Conservation (phyloP, 306 rosid genomes). For the Trifolium dubium region DNA sequence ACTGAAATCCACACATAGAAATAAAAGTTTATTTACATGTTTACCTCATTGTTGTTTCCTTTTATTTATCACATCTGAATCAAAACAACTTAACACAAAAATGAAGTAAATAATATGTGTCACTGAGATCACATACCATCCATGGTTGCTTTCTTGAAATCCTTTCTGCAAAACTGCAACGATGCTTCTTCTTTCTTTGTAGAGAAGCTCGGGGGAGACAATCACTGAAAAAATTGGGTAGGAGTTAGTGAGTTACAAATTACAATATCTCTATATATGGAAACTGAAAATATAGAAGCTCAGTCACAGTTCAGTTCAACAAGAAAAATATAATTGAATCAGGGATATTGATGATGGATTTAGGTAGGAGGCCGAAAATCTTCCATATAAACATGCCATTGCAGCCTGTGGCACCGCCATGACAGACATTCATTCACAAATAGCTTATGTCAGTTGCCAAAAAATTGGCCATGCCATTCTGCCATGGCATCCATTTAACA, state of each 20-base stretch:
- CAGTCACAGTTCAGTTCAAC: too few species aligned
- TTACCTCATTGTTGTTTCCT: neutral
- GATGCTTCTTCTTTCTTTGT: neutral
- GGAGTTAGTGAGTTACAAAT: neutral
- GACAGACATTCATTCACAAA: neutral
- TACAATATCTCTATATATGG: too few species aligned
- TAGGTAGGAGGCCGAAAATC: neutral
- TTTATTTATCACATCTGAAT: neutral
- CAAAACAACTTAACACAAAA: constrained; percentile 10
- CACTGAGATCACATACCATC: constrained; percentile 57
- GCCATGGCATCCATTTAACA: neutral
- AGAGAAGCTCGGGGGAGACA: constrained; percentile 8
- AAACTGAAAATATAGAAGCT: too few species aligned
- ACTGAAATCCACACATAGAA: constrained; percentile 60
- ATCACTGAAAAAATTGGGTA: constrained; percentile 20
- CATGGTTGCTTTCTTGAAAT: constrained; percentile 54
- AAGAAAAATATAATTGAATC: too few species aligned
- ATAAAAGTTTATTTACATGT: constrained; percentile 1
- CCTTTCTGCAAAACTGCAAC: constrained; percentile 34
- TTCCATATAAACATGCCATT: neutral
- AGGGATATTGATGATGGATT: too few species aligned
- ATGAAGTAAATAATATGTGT: neutral
- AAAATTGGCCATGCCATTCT: neutral
- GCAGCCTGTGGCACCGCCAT: neutral
- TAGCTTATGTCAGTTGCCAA: neutral